Conservation (phyloP, 495 filamentous ascomycete genomes). For the Aspergillus leporis region DNA sequence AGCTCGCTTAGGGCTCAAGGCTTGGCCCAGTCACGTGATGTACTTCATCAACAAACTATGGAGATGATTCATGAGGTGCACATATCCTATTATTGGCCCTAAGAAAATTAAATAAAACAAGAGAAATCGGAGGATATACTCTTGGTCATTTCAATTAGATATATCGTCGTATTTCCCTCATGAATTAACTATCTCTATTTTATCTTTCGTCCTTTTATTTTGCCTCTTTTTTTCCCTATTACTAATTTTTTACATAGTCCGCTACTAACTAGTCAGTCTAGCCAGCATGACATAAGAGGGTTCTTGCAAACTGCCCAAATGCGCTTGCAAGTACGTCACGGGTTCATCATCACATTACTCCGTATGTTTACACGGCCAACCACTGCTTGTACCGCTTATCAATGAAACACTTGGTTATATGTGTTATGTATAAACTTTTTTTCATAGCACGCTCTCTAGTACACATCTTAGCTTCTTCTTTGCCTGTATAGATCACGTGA, state of each 20-base stretch:
- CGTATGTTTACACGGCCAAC: too few relatives aligned
- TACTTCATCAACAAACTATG: neutral
- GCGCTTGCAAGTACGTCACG: too few relatives aligned
- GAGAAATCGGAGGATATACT: too few relatives aligned
- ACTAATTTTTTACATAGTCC: neutral
- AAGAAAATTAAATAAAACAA: neutral
- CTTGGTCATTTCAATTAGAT: too few relatives aligned
- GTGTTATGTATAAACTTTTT: neutral
- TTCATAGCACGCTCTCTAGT: neutral
- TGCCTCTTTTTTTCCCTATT: neutral
- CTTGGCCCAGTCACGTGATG: conserved; percentile 31
- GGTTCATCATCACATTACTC: neutral
- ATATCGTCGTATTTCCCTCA: too few relatives aligned
- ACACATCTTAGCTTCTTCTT: too few relatives aligned
- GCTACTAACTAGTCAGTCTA: neutral
- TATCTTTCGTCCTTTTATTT: too few relatives aligned
- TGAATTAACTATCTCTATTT: too few relatives aligned
- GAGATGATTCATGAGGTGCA: too few relatives aligned
- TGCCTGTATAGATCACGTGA: conserved; percentile 1
- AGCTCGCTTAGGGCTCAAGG: conserved; percentile 48
- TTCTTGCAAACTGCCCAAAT: too few relatives aligned
- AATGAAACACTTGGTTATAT: neutral
- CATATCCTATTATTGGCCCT: neutral
- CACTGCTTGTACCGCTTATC: neutral
- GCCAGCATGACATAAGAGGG: neutral